phyloP scores from a whole-genome alignment of 345 rosid species.

The Populus alba region DNA sequence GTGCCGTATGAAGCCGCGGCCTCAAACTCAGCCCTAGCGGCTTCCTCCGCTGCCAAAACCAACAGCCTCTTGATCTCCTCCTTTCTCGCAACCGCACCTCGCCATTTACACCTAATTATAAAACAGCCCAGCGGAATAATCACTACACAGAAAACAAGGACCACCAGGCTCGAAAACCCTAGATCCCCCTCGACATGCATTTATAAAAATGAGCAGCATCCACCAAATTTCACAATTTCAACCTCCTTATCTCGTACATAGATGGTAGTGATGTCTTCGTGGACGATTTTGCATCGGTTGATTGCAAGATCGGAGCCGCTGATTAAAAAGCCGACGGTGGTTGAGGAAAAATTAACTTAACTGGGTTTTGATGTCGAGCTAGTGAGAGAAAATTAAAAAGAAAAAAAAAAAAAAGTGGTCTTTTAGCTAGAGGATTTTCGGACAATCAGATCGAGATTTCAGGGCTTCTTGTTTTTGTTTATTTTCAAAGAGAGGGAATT shows the following conservation, averaged over 20 bases:
- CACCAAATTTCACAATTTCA: not conserved
- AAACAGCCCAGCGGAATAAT: constrained; percentile 44
- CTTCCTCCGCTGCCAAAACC: constrained; percentile 76
- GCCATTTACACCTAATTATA: constrained; percentile 69
- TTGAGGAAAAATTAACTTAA: not conserved
- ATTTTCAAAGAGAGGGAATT: not conserved
- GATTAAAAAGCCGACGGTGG: constrained; percentile 13
- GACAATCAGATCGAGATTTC: constrained; percentile 31
- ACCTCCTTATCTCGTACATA: not conserved
- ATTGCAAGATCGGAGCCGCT: constrained; percentile 17
- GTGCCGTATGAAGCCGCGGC: constrained; percentile 47
- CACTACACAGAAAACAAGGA: constrained; percentile 48
- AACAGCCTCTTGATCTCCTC: constrained; percentile 77
- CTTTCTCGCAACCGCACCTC: constrained; percentile 47
- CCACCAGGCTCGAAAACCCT: constrained; percentile 75
- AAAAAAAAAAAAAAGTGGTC: not conserved
- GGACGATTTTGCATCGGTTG: constrained; percentile 28
- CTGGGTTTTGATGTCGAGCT: not conserved
- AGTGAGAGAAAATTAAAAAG: not conserved
- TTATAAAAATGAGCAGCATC: constrained; percentile 49
- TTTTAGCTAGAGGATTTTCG: constrained; percentile 3
- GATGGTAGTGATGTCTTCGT: not conserved
- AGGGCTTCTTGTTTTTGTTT: constrained; percentile 11
- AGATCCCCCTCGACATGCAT: constrained; percentile 82
- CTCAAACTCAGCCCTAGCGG: constrained; percentile 81